Conservation (phyloP, 306 rosid species). For the Vigna mungo region DNA sequence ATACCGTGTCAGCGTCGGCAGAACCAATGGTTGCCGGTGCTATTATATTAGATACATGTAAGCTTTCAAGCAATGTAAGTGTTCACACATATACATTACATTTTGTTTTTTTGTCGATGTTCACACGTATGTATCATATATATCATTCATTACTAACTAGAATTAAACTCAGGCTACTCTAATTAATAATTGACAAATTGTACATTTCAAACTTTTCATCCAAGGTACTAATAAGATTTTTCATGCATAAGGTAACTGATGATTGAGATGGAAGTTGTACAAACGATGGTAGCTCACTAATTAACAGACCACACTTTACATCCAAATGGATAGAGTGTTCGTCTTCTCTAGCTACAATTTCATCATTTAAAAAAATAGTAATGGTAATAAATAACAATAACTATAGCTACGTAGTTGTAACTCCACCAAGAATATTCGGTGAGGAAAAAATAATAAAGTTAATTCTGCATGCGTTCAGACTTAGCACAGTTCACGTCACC, state of each 20-base stretch:
- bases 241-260: slow-evolving; percentile 27
- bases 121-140: slow-evolving; percentile 23
- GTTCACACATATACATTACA: slow-evolving; percentile 35
- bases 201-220: slow-evolving; percentile 18
- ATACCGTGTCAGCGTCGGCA: slow-evolving; percentile 47
- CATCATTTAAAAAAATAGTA: not conserved
- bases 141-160: not conserved
- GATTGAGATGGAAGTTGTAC: slow-evolving; percentile 35
- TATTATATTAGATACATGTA: slow-evolving; percentile 28
- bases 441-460: slow-evolving; percentile 34
- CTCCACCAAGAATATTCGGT: slow-evolving; percentile 47
- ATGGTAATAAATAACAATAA: not conserved
- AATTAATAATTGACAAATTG: not conserved
- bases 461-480: slow-evolving; percentile 26
- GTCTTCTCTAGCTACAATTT: slow-evolving; percentile 47
- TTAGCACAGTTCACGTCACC: slow-evolving; percentile 38
- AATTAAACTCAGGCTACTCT: not conserved
- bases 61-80: slow-evolving; percentile 33
- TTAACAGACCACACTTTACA: slow-evolving; percentile 52
- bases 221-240: slow-evolving; percentile 26
- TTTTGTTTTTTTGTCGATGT: slow-evolving; percentile 15
- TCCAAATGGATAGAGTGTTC: slow-evolving; percentile 70
- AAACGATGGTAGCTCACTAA: slow-evolving; percentile 30
- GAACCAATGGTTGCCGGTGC: slow-evolving; percentile 54
- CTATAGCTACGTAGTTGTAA: slow-evolving; percentile 3